Conservation (phyloP, 73 alveolate species). For the Paramecium tetraurelia region DNA sequence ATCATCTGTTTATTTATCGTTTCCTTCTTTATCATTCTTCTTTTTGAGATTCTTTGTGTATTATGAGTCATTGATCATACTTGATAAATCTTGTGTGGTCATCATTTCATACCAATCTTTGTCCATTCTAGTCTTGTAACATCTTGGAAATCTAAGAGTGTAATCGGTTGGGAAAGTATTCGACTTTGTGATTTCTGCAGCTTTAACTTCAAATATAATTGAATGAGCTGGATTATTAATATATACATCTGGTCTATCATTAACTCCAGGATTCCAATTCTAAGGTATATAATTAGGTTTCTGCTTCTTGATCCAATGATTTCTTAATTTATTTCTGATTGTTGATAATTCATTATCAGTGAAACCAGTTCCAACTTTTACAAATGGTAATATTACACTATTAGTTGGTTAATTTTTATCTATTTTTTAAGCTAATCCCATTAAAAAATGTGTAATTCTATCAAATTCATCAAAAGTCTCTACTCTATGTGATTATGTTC, state of each 20-base stretch:
- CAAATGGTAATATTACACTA: constrained; percentile 87
- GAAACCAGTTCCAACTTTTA: constrained; percentile 96
- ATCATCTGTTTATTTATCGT: constrained; percentile 66
- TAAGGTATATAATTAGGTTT: constrained; percentile 88
- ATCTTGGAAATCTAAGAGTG: constrained; percentile 97
- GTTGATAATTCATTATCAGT: constrained; percentile 76
- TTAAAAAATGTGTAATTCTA: constrained; percentile 86
- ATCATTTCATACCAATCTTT: constrained; percentile 92
- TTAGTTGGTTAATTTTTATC: constrained; percentile 77
- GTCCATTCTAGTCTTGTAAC: constrained; percentile 88
- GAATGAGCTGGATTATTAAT: constrained; percentile 85
- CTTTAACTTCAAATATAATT: constrained; percentile 92
- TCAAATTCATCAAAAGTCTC: constrained; percentile 82
- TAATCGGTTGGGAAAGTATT: constrained; percentile 87
- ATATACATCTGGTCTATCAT: constrained; percentile 95
- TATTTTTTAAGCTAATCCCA: constrained; percentile 82
- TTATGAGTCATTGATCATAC: constrained; percentile 78
- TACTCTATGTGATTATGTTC: constrained; percentile 84
- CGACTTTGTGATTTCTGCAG: constrained; percentile 93
- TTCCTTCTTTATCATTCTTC: constrained; percentile 63
- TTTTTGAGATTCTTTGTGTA: constrained; percentile 80
- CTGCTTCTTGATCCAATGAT: constrained; percentile 81
- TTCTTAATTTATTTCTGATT: constrained; percentile 79
- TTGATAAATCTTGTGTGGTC: constrained; percentile 77
- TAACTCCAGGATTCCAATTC: constrained; percentile 88